Base-by-base conservation (phyloP, 208 protist genomes). In the Trypanosoma lewisi region DNA sequence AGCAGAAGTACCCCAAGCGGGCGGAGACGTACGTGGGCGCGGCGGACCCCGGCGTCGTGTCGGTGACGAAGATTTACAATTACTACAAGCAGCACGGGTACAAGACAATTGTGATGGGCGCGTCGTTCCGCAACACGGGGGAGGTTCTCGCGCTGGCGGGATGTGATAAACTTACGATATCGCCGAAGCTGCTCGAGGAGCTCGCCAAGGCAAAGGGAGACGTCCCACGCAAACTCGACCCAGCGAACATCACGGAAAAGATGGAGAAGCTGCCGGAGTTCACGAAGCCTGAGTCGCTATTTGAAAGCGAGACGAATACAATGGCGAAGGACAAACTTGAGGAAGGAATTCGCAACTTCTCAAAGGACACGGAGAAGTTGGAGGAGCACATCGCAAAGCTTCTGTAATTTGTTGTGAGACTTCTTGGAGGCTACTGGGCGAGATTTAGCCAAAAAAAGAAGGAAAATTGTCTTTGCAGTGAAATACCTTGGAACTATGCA, bases 51-150 rank as follows among this genome's bases (percentile, higher is more conserved):
- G 97, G 96, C 52, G 98, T 99, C 5, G 8, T 97, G 30, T 94
- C 87, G 41, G 97, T 99, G 16, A 87, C 80, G 21, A 66, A 60
- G 25, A 99, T 99, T 73, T 99, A 96, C 85, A 93, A 97, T 77
- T 99, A 99, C 86, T 99, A 97, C 87, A 98, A 98, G 77, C 94
- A 97, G 70, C 83, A 97, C 84, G 95, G 94, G 19, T 98, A 98
- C 87, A 86, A 89, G 64, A 99, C 97, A 1, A 85, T 97, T 30
- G 97, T 99, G 51, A 99, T 99, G 97, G 98, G 97, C 44, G 98
- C 98, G 7, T 97, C 88, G 48, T 99, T 99, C 85, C 87, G 98
- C 56, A 98, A 93, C 70, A 89, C 68, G 21, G 82, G 70, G 11
- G 95, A 99, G 82, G 87, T 98, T 41, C 63, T 81, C 9, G 90